Conservation (phyloP, 2,329 filamentous ascomycete genomes). For the Ascochyta fabae region DNA sequence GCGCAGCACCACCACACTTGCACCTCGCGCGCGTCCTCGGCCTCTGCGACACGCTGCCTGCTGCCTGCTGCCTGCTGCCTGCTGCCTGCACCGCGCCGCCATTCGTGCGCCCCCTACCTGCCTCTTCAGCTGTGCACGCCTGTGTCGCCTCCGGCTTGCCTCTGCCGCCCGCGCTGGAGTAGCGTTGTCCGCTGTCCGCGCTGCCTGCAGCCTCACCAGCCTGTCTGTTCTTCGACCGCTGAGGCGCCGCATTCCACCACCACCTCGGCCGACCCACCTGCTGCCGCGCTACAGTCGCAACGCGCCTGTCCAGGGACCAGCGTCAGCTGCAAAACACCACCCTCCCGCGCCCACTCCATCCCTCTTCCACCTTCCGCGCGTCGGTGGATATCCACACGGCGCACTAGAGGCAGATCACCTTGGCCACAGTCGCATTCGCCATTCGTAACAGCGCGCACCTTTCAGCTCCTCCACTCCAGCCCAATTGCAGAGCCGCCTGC, state of each 20-base stretch:
- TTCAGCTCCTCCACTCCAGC: conserved; percentile 11
- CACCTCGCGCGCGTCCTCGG: conserved; percentile 4
- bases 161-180: conserved; percentile 9
- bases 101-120: background rate
- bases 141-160: conserved; percentile 1
- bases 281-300: conserved; percentile 15
- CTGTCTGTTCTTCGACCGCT: conserved; percentile 16
- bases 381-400: conserved; percentile 13
- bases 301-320: conserved; percentile 9
- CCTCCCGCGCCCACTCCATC: conserved; percentile 6
- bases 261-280: conserved; percentile 21
- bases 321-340: conserved; percentile 6
- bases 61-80: conserved; percentile 8
- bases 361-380: conserved; percentile 7
- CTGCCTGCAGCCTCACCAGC: conserved; percentile 26
- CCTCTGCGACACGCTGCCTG: conserved; percentile 7
- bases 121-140: background rate
- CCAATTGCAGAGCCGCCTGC: conserved; percentile 28
- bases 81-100: background rate
- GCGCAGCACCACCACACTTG: conserved; percentile 17
- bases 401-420: conserved; percentile 20
- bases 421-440: conserved; percentile 21
- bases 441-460: conserved; percentile 15
- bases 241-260: conserved; percentile 23
- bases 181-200: conserved; percentile 3